Conservation (phyloP, 2,329 filamentous ascomycete genomes). For the Epichloe sp. region DNA sequence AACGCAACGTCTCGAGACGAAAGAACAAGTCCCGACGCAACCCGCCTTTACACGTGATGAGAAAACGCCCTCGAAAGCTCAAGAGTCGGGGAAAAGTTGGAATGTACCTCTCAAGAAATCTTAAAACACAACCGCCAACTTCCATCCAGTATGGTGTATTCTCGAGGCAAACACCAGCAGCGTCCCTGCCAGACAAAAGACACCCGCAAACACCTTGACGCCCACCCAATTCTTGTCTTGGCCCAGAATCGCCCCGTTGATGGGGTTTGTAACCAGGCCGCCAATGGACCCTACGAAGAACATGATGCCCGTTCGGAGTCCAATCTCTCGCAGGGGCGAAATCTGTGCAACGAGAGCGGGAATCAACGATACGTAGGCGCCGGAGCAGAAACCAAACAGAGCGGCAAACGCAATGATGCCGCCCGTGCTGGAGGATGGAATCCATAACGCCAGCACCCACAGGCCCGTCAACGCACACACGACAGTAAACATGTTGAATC, state of each 20-base stretch:
- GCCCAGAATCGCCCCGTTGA: conserved; percentile 33
- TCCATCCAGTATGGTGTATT: conserved; percentile 14
- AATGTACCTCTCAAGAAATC: not conserved
- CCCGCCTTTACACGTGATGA: too few relatives aligned
- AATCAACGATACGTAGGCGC: conserved; percentile 26
- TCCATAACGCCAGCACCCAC: conserved; percentile 1
- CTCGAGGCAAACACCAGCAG: conserved; percentile 13
- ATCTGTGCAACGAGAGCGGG: conserved; percentile 34
- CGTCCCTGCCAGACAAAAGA: conserved; percentile 19
- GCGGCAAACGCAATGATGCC: conserved; percentile 25
- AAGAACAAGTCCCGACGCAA: too few relatives aligned
- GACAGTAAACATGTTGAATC: conserved; percentile 30
- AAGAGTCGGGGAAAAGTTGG: too few relatives aligned
- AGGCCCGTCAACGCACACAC: conserved; percentile 15
- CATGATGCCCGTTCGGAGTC: conserved; percentile 20
- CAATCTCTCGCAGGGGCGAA: conserved; percentile 17
- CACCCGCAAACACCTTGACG: conserved; percentile 24
- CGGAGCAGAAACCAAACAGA: conserved; percentile 29
- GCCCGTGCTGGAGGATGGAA: conserved; percentile 19
- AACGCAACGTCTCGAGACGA: too few relatives aligned
- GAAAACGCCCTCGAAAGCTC: too few relatives aligned
- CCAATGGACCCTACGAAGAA: conserved; percentile 43
- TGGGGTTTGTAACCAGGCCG: conserved; percentile 43
- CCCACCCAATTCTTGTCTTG: conserved; percentile 17
- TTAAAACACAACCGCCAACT: conserved; percentile 14